Base-by-base conservation (phyloP, 345 rosid species). In the Linum trigynum region DNA sequence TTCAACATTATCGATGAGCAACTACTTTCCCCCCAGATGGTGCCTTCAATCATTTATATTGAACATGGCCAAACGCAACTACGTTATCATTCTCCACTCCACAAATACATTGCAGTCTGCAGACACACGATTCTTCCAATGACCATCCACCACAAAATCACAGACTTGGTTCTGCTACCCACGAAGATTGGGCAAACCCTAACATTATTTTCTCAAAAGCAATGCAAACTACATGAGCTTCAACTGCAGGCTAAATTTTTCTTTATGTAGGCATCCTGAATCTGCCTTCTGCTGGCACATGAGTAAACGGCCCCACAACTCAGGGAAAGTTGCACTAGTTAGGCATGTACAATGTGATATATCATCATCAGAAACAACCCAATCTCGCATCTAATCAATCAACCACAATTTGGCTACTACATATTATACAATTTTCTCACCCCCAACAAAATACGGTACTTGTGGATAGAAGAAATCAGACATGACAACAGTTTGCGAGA, bases 311-410 rank as follows among this genome's bases (percentile, higher is more conserved):
- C 41, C 51, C 67, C 6, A 58, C 64, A 61, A 65, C 77, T 65
- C 70, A 48, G 61, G 63, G 55, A 67, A 67, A 73, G 76, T 65
- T 39, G 76, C 70, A 50, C 37, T 35, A 67, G 83, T 77, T 77
- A 83, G 82, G 79, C 81, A 79, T 79, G 80, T 79, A 79, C 87
- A 83, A 1, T 23, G 32, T 23, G 32, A 23, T 23, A 23, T 23
- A 23, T 23, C 32, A 23, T 23, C 32, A 23, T 23, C 32, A 23
- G 32, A 23, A 23, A 23, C 32, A 23, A 23, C 32, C 32, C 32
- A 23, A 23, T 23, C 32, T 23, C 32, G 32, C 32, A 23, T 48
- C 11, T 48, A 48, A 9, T 48, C 50, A 12, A 48, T 48, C 53
- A 48, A 48, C 14, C 53, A 6, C 53, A 48, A 2, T 10, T 11